These are phyloP conservation scores for Meira miltonrushii DNA, from an alignment of 1,284 basidiomycete genomes.

Conservation along the genomic window DNA sequence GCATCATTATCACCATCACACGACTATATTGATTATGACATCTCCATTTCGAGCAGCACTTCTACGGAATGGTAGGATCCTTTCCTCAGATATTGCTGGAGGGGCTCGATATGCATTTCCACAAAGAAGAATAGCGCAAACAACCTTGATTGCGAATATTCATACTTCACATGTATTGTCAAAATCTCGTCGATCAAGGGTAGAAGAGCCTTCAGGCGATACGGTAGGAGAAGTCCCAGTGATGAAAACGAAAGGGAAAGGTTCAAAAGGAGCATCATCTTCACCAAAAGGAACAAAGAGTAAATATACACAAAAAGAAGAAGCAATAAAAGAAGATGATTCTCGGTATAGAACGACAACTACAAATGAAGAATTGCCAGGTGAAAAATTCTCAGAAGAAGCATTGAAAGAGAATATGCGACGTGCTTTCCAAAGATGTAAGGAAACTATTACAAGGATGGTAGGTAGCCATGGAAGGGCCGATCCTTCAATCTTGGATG, in stretches of 20 bases:
- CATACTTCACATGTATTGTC: neutral
- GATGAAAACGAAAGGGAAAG: conserved; percentile 42
- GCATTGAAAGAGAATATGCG: conserved; percentile 30
- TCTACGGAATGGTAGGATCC: too few relatives aligned
- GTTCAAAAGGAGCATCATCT: conserved; percentile 24
- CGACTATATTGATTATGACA: too few relatives aligned
- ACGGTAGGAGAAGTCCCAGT: conserved; percentile 34
- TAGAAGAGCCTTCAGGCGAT: neutral
- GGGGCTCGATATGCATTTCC: too few relatives aligned
- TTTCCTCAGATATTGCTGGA: too few relatives aligned
- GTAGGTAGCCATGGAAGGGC: conserved; percentile 37
- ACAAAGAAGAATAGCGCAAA: too few relatives aligned
- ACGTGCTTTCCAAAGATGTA: conserved; percentile 30
- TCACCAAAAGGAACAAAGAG: conserved; percentile 20
- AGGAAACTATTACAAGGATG: conserved; percentile 22
- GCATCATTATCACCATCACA: too few relatives aligned
- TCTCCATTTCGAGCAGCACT: too few relatives aligned
- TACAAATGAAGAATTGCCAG: conserved; percentile 31
- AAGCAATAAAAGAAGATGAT: conserved; percentile 15
- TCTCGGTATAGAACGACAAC: conserved; percentile 16
- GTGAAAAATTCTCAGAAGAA: conserved; percentile 32
- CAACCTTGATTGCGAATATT: neutral
- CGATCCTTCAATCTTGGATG: conserved; percentile 18
- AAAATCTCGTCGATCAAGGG: neutral
- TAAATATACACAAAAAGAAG: conserved; percentile 20